Evolutionary conservation across 306 rosid genomes (phyloP).

Genomic region (Rubus idaeus): DNA sequence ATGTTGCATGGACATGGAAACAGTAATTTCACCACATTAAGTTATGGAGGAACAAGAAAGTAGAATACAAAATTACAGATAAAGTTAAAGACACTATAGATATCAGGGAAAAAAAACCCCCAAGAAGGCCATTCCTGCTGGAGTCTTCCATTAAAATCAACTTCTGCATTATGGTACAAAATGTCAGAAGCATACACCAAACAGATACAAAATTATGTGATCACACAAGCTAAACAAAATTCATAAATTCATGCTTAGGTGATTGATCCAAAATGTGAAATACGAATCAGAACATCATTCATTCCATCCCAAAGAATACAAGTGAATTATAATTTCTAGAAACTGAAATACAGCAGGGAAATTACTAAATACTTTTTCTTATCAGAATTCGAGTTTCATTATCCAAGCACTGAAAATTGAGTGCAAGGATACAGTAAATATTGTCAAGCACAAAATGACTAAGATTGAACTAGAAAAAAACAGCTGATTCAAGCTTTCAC

Average conservation of each 20-base stretch:
- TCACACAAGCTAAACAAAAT: not conserved
- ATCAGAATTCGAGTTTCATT: not conserved
- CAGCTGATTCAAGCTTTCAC: not conserved
- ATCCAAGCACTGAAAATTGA: too few species aligned
- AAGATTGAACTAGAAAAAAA: not conserved
- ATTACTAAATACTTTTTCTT: not conserved
- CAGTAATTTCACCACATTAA: not conserved
- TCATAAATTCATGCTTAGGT: not conserved
- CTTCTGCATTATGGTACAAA: constrained; percentile 16
- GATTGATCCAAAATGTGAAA: not conserved
- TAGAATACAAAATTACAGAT: not conserved
- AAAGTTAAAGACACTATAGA: not conserved
- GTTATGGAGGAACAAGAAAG: not conserved
- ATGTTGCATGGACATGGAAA: not conserved
- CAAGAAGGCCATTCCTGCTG: constrained; percentile 14
- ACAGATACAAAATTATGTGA: not conserved
- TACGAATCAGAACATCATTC: not conserved
- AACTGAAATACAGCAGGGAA: not conserved
- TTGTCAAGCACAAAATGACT: not conserved
- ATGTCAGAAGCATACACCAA: constrained; percentile 12
- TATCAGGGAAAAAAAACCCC: constrained; percentile 2
- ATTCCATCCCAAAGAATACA: not conserved
- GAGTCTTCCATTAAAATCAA: constrained; percentile 16
- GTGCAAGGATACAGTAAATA: not conserved
- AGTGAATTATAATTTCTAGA: not conserved